These are phyloP conservation scores for Podosphaera fusca DNA, from an alignment of 2,329 filamentous ascomycete genomes.

Conservation along the genomic window DNA sequence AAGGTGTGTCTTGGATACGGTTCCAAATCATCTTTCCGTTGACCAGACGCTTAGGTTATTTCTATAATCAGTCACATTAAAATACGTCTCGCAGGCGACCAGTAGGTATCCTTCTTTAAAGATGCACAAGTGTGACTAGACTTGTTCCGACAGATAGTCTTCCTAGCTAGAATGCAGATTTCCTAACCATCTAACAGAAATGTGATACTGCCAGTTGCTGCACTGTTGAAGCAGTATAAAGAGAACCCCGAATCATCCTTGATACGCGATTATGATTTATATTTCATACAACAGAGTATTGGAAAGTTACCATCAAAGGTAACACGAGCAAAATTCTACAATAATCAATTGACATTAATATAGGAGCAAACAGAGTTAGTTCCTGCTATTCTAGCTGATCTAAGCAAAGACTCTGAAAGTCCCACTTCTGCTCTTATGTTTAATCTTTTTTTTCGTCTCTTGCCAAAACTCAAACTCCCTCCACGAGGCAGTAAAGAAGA, in stretches of 20 bases:
- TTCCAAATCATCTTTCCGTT: constrained; percentile 2
- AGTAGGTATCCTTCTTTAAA: constrained; percentile 11
- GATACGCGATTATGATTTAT: constrained; percentile 69
- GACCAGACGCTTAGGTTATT: constrained; percentile 25
- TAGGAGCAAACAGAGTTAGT: constrained; percentile 48
- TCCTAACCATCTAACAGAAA: constrained; percentile 15
- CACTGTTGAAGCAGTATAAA: constrained; percentile 76
- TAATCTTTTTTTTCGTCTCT: constrained; percentile 55
- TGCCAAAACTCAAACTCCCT: constrained; percentile 50
- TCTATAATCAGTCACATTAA: constrained; percentile 51
- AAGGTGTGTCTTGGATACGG: constrained; percentile 28
- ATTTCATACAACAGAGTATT: constrained; percentile 72
- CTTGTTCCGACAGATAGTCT: not conserved
- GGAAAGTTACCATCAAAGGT: constrained; percentile 29
- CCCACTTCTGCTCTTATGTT: constrained; percentile 43
- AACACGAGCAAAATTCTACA: constrained; percentile 11
- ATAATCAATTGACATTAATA: constrained; percentile 12
- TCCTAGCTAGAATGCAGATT: not conserved
- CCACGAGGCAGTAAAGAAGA: constrained; percentile 62
- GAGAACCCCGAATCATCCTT: constrained; percentile 42
- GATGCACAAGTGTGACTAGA: not conserved
- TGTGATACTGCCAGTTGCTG: constrained; percentile 61
- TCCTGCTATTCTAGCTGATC: constrained; percentile 43
- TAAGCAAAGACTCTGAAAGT: constrained; percentile 34
- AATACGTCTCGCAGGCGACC: constrained; percentile 21